These are phyloP conservation scores for Hydrangea macrophylla DNA, from an alignment of 148 eudicot genomes.

Conservation along the genomic window DNA sequence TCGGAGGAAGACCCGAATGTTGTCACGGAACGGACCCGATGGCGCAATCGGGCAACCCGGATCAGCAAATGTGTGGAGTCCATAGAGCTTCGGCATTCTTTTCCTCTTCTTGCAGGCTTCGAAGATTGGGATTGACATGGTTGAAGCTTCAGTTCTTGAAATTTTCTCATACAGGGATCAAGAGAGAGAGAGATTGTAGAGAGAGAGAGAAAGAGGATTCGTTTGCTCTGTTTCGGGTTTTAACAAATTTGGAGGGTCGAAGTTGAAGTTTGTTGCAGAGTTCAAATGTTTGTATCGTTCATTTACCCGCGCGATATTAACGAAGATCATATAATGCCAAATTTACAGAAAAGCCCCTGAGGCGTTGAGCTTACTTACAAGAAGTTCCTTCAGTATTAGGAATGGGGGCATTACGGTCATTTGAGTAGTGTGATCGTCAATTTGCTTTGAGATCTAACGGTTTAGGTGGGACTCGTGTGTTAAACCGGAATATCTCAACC, in stretches of 20 bases:
- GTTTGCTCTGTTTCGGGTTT: not conserved
- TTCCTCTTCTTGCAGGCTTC: conserved; percentile 21
- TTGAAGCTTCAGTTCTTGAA: conserved; percentile 3
- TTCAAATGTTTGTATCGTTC: conserved; percentile 13
- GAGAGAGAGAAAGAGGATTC: not conserved
- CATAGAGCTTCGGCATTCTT: conserved; percentile 21
- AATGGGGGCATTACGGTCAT: not conserved
- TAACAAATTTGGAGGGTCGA: not conserved
- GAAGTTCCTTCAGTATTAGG: no score
- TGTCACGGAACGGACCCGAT: conserved; percentile 38
- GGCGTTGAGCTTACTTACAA: no score
- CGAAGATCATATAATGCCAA: not conserved
- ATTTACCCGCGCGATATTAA: conserved; percentile 13
- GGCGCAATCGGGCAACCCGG: conserved; percentile 29
- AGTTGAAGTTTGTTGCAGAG: conserved; percentile 14
- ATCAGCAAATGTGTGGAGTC: conserved; percentile 39
- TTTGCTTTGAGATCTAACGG: not conserved
- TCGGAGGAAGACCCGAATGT: conserved; percentile 33
- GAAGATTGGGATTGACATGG: conserved; percentile 12
- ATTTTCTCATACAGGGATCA: not conserved
- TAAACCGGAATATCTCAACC: not conserved
- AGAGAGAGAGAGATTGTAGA: conserved; percentile 4
- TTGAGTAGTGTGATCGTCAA: not conserved
- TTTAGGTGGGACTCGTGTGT: not conserved
- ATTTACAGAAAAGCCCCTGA: not conserved